A percentile compares a stretch with the other conserved stretches of the same genome.
Evolutionary conservation across 2,329 filamentous ascomycete species (phyloP).

Genomic region (Diaporthe longicolla): DNA sequence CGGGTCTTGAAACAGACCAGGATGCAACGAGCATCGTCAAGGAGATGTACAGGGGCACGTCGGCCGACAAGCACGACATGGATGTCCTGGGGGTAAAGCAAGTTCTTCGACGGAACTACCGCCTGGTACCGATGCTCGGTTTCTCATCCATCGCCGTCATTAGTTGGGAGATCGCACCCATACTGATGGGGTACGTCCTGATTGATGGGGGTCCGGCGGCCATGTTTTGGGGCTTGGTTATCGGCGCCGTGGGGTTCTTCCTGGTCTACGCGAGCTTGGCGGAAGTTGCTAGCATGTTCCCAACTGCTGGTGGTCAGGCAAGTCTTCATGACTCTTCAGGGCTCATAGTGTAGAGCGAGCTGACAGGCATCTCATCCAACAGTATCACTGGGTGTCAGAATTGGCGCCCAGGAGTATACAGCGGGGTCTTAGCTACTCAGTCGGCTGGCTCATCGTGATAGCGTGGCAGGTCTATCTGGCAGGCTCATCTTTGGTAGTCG

Average conservation of each 20-base stretch:
- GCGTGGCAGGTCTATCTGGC: conserved; percentile 28
- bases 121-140: conserved; percentile 12
- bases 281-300: conserved; percentile 24
- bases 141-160: conserved; percentile 13
- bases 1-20: background rate
- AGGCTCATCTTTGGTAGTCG: background rate
- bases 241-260: conserved; percentile 8
- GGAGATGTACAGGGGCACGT: conserved; percentile 11
- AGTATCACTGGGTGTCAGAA: conserved; percentile 31
- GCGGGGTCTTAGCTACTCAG: background rate
- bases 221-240: conserved; percentile 5
- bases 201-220: conserved; percentile 6
- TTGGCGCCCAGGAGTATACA: conserved; percentile 13
- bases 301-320: conserved; percentile 19
- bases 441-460: conserved; percentile 28
- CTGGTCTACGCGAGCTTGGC: conserved; percentile 27
- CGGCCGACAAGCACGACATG: conserved; percentile 23
- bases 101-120: conserved; percentile 17
- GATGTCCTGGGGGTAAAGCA: conserved; percentile 21
- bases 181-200: background rate
- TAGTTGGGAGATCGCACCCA: conserved; percentile 24
- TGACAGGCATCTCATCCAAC: background rate
- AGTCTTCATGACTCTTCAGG: no score
- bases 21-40: conserved; percentile 21
- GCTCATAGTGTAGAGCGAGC: no score